These are phyloP conservation scores for Dicorynia guianensis DNA, from an alignment of 306 rosid species.

Conservation along the genomic window DNA sequence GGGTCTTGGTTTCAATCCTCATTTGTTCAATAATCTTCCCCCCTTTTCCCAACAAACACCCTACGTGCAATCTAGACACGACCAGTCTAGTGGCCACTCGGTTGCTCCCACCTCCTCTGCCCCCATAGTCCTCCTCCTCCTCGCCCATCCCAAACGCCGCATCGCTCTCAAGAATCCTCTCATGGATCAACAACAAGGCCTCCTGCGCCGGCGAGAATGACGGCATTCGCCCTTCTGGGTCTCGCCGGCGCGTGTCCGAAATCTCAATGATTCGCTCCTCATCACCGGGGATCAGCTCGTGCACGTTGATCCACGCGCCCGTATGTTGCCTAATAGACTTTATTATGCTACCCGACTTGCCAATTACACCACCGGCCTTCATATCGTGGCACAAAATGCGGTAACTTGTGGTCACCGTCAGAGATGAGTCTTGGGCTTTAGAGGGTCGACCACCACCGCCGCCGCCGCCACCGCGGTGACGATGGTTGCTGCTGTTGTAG, in stretches of 20 bases:
- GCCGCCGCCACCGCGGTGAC: slow-evolving; percentile 60
- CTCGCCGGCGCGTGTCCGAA: slow-evolving; percentile 94
- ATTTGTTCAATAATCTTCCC: slow-evolving; percentile 99
- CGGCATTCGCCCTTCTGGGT: slow-evolving; percentile 94
- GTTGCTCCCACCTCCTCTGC: slow-evolving; percentile 50
- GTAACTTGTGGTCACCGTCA: slow-evolving; percentile 74
- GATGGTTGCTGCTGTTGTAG: slow-evolving; percentile 57
- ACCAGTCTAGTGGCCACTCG: slow-evolving; percentile 88
- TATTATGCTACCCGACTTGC: slow-evolving; percentile 93
- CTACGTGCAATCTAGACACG: slow-evolving; percentile 96
- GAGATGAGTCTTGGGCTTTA: slow-evolving; percentile 63
- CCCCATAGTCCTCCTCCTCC: slow-evolving; percentile 75
- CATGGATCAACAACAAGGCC: slow-evolving; percentile 85
- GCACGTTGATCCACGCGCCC: slow-evolving; percentile 99
- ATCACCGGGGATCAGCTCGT: slow-evolving; percentile 83
- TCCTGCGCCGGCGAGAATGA: slow-evolving; percentile 97
- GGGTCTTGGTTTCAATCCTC: slow-evolving; percentile 97
- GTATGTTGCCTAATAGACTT: slow-evolving; percentile 97
- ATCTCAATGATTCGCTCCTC: slow-evolving; percentile 97
- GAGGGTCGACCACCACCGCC: slow-evolving; percentile 53
- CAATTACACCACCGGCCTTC: slow-evolving; percentile 95
- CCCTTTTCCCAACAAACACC: slow-evolving; percentile 94
- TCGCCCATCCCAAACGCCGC: slow-evolving; percentile 61
- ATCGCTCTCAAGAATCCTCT: slow-evolving; percentile 87
- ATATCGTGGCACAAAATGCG: slow-evolving; percentile 89